Conservation (phyloP, 805 yeast genomes). For the Candida coleopterorum region DNA sequence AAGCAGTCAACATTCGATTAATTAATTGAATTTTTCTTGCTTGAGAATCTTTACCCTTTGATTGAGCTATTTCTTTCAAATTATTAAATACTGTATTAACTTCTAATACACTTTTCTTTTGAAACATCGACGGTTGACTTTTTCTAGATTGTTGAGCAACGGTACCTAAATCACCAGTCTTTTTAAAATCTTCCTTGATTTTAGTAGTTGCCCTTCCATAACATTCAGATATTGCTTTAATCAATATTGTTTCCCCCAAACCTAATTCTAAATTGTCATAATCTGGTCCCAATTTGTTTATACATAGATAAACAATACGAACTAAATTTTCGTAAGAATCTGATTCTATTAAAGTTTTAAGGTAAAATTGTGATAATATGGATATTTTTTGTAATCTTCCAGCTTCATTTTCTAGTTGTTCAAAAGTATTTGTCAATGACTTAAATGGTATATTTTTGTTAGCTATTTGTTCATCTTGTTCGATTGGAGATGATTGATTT, state of each 20-base stretch:
- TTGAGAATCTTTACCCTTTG: constrained; percentile 81
- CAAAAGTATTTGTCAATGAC: constrained; percentile 61
- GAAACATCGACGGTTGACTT: constrained; percentile 86
- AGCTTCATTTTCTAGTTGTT: constrained; percentile 71
- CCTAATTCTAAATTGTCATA: constrained; percentile 94
- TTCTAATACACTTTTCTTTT: constrained; percentile 73
- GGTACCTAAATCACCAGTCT: constrained; percentile 84
- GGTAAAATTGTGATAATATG: constrained; percentile 67
- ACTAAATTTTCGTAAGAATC: constrained; percentile 46
- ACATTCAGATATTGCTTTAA: constrained; percentile 85
- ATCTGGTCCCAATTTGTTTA: constrained; percentile 90
- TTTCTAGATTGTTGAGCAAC: constrained; percentile 82
- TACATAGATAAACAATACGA: constrained; percentile 75
- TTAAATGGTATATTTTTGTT: constrained; percentile 26
- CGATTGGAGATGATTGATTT: constrained; percentile 5
- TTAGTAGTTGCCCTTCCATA: constrained; percentile 76
- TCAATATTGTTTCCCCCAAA: constrained; percentile 81
- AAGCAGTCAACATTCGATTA: constrained; percentile 78
- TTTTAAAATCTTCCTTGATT: constrained; percentile 68
- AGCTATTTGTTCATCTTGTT: not conserved
- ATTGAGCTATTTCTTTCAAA: constrained; percentile 69
- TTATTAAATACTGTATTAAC: constrained; percentile 69
- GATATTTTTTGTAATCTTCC: constrained; percentile 80
- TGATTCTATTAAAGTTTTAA: constrained; percentile 49
- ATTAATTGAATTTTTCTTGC: constrained; percentile 70